Base-by-base conservation (phyloP, 192 early-diverging fungal species). In the Fimicolochytrium jonesii region DNA sequence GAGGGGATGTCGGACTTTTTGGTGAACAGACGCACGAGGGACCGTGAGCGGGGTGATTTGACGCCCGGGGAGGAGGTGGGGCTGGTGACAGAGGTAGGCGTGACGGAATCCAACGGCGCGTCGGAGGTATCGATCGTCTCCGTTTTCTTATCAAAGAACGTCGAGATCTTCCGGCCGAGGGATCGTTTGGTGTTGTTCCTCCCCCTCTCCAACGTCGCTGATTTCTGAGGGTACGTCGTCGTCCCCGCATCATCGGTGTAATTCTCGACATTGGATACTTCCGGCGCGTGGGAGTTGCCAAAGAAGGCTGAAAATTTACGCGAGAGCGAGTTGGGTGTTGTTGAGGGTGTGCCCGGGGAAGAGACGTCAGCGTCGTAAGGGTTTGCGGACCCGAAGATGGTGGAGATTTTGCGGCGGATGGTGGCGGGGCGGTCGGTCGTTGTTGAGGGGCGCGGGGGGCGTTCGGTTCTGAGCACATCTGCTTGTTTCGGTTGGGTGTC, bases 21-120 rank as follows among this genome's bases (percentile, higher is more conserved):
- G 53, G 25, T 17, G 41, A 64, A 64, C 30, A 64, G 23, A 0
- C 62, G 50, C 6, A 36, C 26, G 0, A 64, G 3, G 29, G 20
- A 32, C 35, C 48, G 30, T 18, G 60, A 54, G 32, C 54, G 26
- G 0, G 30, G 25, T 11, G 53, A 17, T 17, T 34, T n/a, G 9
- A 26, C 53, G 11, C 15, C 53, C 18, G 53, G 11, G 17, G 53
- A 15, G 29, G 53, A 36, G 10, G 50, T 22, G 11, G 31, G 22
- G 26, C 26, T 34, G 22, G 26, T 30, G 22, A 9, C 7, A 6
- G 53, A 18, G 11, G 18, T 18, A 48, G 46, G 46, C 46, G 9
- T 22, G 10, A 7, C 46, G 46, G 7, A 39, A 9, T 39, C 37
- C 25, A 23, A 29, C 30, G 5, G 48, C 3, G 20, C 48, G 2